These are phyloP conservation scores for Keithomyces neogunnii DNA, from an alignment of 2,329 filamentous ascomycete species.

Conservation along the genomic window DNA sequence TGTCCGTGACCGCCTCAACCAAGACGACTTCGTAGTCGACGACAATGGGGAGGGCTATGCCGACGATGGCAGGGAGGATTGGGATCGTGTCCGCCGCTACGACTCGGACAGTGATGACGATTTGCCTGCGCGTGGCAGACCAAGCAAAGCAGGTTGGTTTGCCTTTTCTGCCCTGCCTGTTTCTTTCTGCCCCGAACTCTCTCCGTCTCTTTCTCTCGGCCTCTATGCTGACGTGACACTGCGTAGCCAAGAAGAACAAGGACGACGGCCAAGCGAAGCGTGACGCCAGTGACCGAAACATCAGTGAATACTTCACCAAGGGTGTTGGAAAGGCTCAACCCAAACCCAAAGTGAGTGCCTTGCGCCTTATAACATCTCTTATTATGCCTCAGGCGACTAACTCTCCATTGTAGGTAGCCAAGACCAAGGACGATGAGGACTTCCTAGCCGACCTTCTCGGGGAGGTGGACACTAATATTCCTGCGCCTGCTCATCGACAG, in stretches of 20 bases:
- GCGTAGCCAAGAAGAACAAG: slow-evolving; percentile 70
- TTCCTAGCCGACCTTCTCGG: slow-evolving; percentile 80
- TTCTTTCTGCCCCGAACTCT: not conserved
- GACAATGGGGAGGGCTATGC: slow-evolving; percentile 97
- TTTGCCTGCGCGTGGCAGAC: slow-evolving; percentile 32
- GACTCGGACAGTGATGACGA: slow-evolving; percentile 63
- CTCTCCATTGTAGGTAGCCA: slow-evolving; percentile 46
- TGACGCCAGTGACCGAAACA: slow-evolving; percentile 82
- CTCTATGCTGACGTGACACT: not conserved
- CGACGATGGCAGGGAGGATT: slow-evolving; percentile 91
- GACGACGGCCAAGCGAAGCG: slow-evolving; percentile 80
- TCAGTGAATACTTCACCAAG: slow-evolving; percentile 89
- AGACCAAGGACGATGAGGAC: slow-evolving; percentile 79
- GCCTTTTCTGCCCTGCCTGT: not conserved
- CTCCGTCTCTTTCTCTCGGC: not conserved
- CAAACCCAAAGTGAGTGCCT: slow-evolving; percentile 67
- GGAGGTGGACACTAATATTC: slow-evolving; percentile 74
- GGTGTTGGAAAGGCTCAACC: slow-evolving; percentile 56
- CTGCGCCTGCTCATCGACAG: slow-evolving; percentile 40
- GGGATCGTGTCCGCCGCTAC: slow-evolving; percentile 65
- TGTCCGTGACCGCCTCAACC: slow-evolving; percentile 76
- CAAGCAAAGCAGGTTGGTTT: slow-evolving; percentile 41
- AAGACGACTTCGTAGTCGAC: slow-evolving; percentile 97
- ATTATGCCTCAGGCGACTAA: slow-evolving; percentile 2
- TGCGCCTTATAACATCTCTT: not conserved